These are phyloP conservation scores for Candida vartiovaarae DNA, from an alignment of 805 yeast genomes.

Conservation along the genomic window DNA sequence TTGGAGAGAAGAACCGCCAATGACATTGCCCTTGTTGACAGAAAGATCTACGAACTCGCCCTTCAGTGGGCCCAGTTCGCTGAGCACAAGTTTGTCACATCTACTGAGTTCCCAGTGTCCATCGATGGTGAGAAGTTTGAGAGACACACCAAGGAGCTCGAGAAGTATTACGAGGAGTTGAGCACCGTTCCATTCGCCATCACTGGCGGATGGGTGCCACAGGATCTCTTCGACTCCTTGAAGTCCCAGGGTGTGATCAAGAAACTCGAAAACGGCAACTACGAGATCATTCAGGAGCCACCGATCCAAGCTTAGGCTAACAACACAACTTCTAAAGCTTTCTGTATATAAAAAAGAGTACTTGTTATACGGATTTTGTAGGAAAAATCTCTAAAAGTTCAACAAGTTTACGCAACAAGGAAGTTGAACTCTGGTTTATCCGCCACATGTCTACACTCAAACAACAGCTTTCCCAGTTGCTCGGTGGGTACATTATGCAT, in stretches of 20 bases:
- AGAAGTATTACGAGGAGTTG: conserved; percentile 60
- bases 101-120: conserved; percentile 50
- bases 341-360: too few relatives aligned
- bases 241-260: conserved; percentile 62
- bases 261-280: conserved; percentile 53
- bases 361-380: too few relatives aligned
- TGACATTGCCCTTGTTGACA: conserved; percentile 59
- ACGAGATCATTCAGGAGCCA: conserved; percentile 22
- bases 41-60: conserved; percentile 55
- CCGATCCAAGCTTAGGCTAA: too few relatives aligned
- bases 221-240: conserved; percentile 76
- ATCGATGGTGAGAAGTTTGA: conserved; percentile 54
- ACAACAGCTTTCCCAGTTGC: conserved; percentile 14
- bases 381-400: too few relatives aligned
- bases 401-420: too few relatives aligned
- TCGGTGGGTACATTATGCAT: conserved; percentile 7
- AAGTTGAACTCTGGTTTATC: too few relatives aligned
- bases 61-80: conserved; percentile 64
- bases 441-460: conserved; percentile 11
- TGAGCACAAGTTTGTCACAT: conserved; percentile 47
- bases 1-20: conserved; percentile 49
- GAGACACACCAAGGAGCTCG: conserved; percentile 49
- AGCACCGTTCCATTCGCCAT: conserved; percentile 77
- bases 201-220: conserved; percentile 94
- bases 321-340: too few relatives aligned